Conservation (phyloP, 768 basidiomycete genomes). For the Glaciozyma martinii region DNA sequence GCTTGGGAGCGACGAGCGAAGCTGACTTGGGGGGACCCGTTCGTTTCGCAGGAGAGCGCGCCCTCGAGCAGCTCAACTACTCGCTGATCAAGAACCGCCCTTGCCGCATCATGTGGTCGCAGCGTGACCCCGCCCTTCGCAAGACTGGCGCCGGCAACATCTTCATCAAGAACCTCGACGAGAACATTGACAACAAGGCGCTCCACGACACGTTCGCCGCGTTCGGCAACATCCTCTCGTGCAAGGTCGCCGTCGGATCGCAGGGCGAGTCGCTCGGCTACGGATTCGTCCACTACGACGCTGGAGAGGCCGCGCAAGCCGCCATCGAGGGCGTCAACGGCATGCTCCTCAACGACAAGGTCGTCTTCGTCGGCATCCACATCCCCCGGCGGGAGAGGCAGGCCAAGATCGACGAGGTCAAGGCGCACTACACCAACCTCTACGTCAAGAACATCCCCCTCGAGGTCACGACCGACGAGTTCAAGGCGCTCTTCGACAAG, state of each 20-base stretch:
- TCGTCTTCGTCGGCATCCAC: constrained; percentile 96
- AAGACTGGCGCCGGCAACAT: constrained; percentile 99
- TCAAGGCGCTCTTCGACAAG: constrained; percentile 64
- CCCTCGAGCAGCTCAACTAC: constrained; percentile 97
- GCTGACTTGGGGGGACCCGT: not conserved
- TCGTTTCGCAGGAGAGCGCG: constrained; percentile 67
- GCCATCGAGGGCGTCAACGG: constrained; percentile 99
- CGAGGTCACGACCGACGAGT: constrained; percentile 75
- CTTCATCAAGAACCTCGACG: constrained; percentile 99
- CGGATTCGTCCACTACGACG: constrained; percentile 98
- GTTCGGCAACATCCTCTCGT: constrained; percentile 95
- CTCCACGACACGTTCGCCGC: constrained; percentile 99
- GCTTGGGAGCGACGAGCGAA: not conserved
- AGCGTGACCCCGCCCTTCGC: constrained; percentile 96
- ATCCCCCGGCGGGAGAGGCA: constrained; percentile 97
- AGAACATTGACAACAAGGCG: constrained; percentile 57
- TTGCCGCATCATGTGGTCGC: constrained; percentile 99
- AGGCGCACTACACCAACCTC: constrained; percentile 92
- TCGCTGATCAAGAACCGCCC: constrained; percentile 96
- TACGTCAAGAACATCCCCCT: constrained; percentile 94
- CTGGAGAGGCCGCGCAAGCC: constrained; percentile 84
- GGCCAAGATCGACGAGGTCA: constrained; percentile 97
- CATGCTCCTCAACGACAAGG: constrained; percentile 98
- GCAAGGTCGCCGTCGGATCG: constrained; percentile 97
- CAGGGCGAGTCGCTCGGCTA: constrained; percentile 93